phyloP scores from a whole-genome alignment of 352 stramenopile genomes.

The Pythium sp. region DNA sequence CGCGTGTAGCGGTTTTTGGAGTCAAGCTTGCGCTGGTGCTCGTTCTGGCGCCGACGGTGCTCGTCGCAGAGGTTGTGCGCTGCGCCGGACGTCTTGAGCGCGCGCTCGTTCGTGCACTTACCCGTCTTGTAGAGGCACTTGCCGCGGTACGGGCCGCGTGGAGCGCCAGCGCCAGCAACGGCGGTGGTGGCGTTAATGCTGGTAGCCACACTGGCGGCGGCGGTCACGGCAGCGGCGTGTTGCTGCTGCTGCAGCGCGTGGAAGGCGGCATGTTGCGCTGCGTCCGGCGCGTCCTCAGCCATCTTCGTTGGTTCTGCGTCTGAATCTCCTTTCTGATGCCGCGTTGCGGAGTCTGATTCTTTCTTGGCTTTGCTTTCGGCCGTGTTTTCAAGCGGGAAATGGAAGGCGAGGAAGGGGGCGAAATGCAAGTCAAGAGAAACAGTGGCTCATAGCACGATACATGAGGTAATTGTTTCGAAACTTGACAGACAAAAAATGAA shows the following conservation, averaged over 20 bases:
- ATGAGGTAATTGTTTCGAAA: too few relatives aligned
- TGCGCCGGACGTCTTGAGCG: constrained; percentile 79
- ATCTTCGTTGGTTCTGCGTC: constrained; percentile 5
- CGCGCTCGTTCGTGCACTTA: constrained; percentile 84
- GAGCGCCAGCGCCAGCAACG: constrained; percentile 18
- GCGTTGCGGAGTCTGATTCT: constrained; percentile 10
- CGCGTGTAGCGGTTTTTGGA: constrained; percentile 75
- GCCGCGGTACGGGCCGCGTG: constrained; percentile 42
- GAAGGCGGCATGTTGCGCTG: constrained; percentile 3
- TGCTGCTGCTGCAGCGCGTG: constrained; percentile 7
- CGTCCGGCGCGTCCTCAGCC: constrained; percentile 5
- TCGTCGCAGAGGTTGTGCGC: constrained; percentile 86
- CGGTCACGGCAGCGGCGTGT: background rate
- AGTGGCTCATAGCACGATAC: too few relatives aligned
- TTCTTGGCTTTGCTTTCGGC: background rate
- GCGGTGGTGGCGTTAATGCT: background rate
- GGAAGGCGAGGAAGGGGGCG: too few relatives aligned
- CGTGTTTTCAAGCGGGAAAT: too few relatives aligned
- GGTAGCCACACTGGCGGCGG: background rate
- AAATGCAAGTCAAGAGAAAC: too few relatives aligned
- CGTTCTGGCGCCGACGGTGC: constrained; percentile 79
- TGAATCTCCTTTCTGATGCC: constrained; percentile 8
- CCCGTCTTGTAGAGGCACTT: constrained; percentile 87
- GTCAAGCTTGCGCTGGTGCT: constrained; percentile 87
- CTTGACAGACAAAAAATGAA: too few relatives aligned